Percentiles rank a stretch among this genome's conserved stretches.
Evolutionary conservation across 257 asterid species (phyloP).

Genomic region (Gardenia jasminoides): DNA sequence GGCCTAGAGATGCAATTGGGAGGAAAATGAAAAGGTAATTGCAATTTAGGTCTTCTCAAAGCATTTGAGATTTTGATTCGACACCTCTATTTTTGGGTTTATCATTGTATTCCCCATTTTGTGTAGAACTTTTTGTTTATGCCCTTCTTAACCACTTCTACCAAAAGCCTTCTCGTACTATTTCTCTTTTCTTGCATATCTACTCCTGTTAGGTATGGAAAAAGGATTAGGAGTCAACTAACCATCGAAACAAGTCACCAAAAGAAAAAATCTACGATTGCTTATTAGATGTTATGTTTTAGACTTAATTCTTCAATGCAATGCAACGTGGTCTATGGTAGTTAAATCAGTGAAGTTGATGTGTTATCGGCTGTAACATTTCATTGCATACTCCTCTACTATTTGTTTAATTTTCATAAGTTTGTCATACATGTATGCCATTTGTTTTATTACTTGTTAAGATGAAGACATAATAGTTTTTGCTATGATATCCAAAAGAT

Average conservation of each 20-base stretch:
- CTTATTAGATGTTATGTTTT: not conserved
- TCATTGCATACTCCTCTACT: not conserved
- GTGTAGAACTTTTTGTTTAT: not conserved
- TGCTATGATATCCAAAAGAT: too few relatives aligned
- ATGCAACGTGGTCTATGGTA: not conserved
- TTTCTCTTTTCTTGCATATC: not conserved
- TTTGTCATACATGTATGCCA: not conserved
- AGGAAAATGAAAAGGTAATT: not conserved
- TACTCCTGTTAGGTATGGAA: conserved; percentile 3
- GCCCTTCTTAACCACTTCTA: not conserved
- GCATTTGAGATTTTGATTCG: conserved; percentile 1
- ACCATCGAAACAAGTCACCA: conserved; percentile 4
- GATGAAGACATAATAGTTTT: too few relatives aligned
- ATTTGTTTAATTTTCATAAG: too few relatives aligned
- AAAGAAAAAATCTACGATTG: too few relatives aligned
- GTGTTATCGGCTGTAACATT: not conserved
- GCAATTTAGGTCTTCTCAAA: not conserved
- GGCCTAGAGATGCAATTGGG: not conserved
- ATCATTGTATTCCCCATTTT: not conserved
- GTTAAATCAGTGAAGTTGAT: not conserved
- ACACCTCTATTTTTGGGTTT: not conserved
- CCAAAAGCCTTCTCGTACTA: not conserved
- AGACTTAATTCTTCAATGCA: not conserved
- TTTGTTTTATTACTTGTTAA: not conserved
- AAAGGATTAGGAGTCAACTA: not conserved